These are phyloP conservation scores for Ustanciosporium gigantosporum DNA, from an alignment of 1,284 basidiomycete species.

Conservation along the genomic window DNA sequence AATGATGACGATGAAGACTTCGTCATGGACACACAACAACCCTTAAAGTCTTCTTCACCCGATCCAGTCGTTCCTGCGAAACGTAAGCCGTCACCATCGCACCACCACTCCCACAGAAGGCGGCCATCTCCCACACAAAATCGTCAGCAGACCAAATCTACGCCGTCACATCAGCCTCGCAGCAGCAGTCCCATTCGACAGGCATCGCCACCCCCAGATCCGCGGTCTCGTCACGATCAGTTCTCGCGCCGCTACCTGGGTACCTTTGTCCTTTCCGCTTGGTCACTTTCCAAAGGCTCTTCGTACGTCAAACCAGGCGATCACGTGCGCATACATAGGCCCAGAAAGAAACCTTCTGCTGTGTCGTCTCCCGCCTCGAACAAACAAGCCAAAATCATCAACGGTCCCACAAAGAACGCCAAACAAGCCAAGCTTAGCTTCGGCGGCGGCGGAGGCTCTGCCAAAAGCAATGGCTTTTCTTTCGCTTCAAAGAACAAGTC, in stretches of 20 bases:
- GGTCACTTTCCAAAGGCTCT: constrained; percentile 54
- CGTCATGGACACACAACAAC: not conserved
- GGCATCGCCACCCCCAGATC: constrained; percentile 3
- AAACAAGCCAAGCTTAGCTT: constrained; percentile 52
- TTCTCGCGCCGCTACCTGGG: constrained; percentile 49
- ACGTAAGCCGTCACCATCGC: too few species aligned
- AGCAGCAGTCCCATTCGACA: not conserved
- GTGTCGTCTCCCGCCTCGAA: constrained; percentile 2
- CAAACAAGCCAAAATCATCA: constrained; percentile 10
- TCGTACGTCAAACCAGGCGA: constrained; percentile 52
- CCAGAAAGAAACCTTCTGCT: constrained; percentile 28
- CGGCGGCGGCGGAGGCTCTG: constrained; percentile 1
- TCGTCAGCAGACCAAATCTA: constrained; percentile 18
- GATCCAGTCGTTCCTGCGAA: constrained; percentile 1
- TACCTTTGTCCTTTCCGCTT: constrained; percentile 55
- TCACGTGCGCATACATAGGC: constrained; percentile 45
- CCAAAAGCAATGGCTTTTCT: not conserved
- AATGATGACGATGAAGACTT: constrained; percentile 1
- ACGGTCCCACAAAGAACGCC: constrained; percentile 10
- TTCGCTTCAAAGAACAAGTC: constrained; percentile 19
- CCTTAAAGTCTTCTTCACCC: constrained; percentile 2
- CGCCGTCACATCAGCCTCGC: not conserved
- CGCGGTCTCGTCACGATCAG: constrained; percentile 28
- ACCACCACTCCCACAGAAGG: too few species aligned
- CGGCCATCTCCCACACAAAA: constrained; percentile 1